A percentile compares a stretch with the other conserved stretches of the same genome.
Evolutionary conservation across 176 grass and related monocot species (phyloP).

Genomic region (Microstegium vimineum): DNA sequence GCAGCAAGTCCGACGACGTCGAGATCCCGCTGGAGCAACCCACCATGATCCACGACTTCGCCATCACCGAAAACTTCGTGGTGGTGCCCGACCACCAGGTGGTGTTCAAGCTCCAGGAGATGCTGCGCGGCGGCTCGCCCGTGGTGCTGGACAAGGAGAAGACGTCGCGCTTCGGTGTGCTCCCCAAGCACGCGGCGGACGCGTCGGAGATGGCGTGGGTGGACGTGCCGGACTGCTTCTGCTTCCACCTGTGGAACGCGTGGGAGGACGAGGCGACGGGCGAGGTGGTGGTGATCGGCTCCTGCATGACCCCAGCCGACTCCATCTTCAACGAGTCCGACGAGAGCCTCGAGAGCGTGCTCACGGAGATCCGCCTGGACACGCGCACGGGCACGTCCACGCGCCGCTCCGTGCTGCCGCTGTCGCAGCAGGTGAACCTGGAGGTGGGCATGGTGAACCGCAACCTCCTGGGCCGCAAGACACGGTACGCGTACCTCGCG

Average conservation of each 20-base stretch:
- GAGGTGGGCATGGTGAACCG: slow-evolving; percentile 95
- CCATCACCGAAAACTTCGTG: slow-evolving; percentile 79
- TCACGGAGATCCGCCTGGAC: slow-evolving; percentile 91
- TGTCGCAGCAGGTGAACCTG: slow-evolving; percentile 62
- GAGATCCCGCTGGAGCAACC: slow-evolving; percentile 88
- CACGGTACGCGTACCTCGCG: slow-evolving; percentile 77
- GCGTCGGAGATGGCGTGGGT: slow-evolving; percentile 75
- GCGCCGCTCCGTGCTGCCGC: slow-evolving; percentile 52
- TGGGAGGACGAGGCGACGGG: slow-evolving; percentile 70
- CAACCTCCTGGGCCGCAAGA: slow-evolving; percentile 64
- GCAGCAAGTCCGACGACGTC: slow-evolving; percentile 70
- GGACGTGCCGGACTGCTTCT: slow-evolving; percentile 96
- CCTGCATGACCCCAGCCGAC: slow-evolving; percentile 93
- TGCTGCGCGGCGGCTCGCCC: slow-evolving; percentile 83
- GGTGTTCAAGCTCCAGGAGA: slow-evolving; percentile 92
- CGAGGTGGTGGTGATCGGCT: slow-evolving; percentile 88
- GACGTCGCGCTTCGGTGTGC: slow-evolving; percentile 73
- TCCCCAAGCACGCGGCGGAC: slow-evolving; percentile 69
- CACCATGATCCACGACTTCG: slow-evolving; percentile 99
- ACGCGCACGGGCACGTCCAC: slow-evolving; percentile 58
- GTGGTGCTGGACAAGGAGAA: slow-evolving; percentile 78
- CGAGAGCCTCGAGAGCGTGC: slow-evolving; percentile 62
- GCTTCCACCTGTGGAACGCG: slow-evolving; percentile 99
- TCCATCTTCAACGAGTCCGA: slow-evolving; percentile 96
- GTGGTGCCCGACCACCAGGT: slow-evolving; percentile 89